A percentile compares a stretch with the other conserved stretches of the same genome.
phyloP scores from a whole-genome alignment of 345 rosid genomes.

The Sisymbrium irio region DNA sequence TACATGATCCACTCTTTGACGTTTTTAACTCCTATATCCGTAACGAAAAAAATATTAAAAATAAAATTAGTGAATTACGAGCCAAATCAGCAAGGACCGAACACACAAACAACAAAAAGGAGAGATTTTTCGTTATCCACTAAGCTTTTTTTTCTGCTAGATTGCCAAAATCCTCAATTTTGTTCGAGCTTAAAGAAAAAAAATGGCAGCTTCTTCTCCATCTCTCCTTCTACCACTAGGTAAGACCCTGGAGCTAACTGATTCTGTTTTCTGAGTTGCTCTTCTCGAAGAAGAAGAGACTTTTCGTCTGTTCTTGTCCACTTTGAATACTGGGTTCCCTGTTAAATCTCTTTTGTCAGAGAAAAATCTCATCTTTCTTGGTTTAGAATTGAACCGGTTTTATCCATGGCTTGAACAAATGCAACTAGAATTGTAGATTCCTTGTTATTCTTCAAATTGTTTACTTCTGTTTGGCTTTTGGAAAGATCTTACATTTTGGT shows the following conservation, averaged over 20 bases:
- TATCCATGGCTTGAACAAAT: neutral
- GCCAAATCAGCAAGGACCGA: slow-evolving; percentile 35
- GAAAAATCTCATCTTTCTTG: slow-evolving; percentile 14
- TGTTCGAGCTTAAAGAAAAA: neutral
- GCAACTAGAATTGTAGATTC: neutral
- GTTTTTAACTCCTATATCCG: neutral
- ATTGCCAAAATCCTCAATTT: slow-evolving; percentile 5
- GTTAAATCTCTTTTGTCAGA: neutral
- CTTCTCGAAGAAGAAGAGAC: neutral
- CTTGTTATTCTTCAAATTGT: neutral
- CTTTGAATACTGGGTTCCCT: neutral
- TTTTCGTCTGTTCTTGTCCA: neutral
- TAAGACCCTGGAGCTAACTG: slow-evolving; percentile 16
- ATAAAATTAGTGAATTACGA: neutral
- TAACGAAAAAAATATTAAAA: neutral
- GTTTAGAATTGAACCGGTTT: slow-evolving; percentile 5
- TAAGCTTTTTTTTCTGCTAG: slow-evolving; percentile 1
- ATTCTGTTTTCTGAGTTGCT: neutral
- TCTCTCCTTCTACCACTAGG: slow-evolving; percentile 58
- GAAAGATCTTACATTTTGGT: slow-evolving; percentile 7
- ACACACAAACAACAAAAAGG: slow-evolving; percentile 10
- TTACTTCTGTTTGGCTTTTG: neutral
- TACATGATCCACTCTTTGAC: neutral
- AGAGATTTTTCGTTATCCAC: slow-evolving; percentile 61
- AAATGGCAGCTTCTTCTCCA: slow-evolving; percentile 56